Conservation (phyloP, 2,329 filamentous ascomycete species). For the Karstenula rhodostoma region DNA sequence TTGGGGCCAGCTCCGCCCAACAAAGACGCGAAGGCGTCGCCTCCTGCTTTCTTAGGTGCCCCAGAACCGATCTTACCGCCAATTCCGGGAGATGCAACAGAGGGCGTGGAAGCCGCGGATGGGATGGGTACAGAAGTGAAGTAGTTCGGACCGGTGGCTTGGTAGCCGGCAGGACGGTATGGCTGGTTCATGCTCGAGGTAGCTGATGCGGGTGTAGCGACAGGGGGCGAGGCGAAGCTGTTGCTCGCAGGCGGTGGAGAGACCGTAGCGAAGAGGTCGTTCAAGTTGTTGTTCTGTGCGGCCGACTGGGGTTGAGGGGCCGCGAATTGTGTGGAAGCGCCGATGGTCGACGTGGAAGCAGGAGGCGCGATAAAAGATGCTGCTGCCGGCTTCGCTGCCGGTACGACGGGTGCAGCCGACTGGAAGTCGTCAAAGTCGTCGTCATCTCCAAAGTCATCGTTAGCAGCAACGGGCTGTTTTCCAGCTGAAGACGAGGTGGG, state of each 20-base stretch:
- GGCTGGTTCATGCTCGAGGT: slow-evolving; percentile 51
- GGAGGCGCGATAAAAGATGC: slow-evolving; percentile 53
- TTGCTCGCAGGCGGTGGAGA: slow-evolving; percentile 70
- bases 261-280: slow-evolving; percentile 82
- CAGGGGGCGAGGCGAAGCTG: slow-evolving; percentile 61
- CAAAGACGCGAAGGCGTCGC: slow-evolving; percentile 89
- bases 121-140: slow-evolving; percentile 77
- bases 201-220: slow-evolving; percentile 47
- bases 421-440: slow-evolving; percentile 99
- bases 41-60: slow-evolving; percentile 62
- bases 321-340: slow-evolving; percentile 74
- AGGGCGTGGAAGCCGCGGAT: slow-evolving; percentile 52
- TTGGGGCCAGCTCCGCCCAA: slow-evolving; percentile 82
- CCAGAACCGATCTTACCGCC: slow-evolving; percentile 48
- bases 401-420: slow-evolving; percentile 69
- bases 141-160: slow-evolving; percentile 88
- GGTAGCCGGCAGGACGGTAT: slow-evolving; percentile 70
- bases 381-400: slow-evolving; percentile 67
- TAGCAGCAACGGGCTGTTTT: slow-evolving; percentile 52
- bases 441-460: slow-evolving; percentile 66
- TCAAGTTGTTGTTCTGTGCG: slow-evolving; percentile 80
- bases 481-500: slow-evolving; percentile 57
- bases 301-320: slow-evolving; percentile 86
- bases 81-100: slow-evolving; percentile 49
- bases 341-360: slow-evolving; percentile 56